Base-by-base conservation (phyloP, 2,329 filamentous ascomycete species). In the Diaporthe capsici region DNA sequence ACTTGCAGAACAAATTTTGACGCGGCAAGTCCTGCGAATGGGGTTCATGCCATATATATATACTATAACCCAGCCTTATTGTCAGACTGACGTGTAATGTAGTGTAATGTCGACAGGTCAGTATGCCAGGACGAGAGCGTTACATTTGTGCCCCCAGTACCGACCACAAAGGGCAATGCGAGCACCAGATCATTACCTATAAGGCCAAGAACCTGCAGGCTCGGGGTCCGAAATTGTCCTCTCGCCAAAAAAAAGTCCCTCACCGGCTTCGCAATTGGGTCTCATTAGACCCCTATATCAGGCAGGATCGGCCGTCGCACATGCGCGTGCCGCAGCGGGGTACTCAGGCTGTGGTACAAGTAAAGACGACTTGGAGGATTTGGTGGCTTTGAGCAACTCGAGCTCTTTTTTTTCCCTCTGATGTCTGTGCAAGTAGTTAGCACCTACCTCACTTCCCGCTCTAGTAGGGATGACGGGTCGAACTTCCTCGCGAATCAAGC, bases 201-300 rank as follows among this genome's bases (percentile, higher is more conserved):
- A 3, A 9, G 63, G 63, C 63, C 63, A 68, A 37, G 47, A 10
- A 25, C 5, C 47, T 65, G 61, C 61, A 65, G 61, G 61, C 61
- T 39, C 49, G 31, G 31, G n/a, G 34, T 15, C 65, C 31, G 65
- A 70, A 20, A 20, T 53, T 55, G n/a, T 8, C n/a, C 4, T 37
- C 22, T 28, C 4, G 13, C 28, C 31, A 9, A 39, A 55, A 55
- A 55, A 42, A 55, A 42, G 39, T 70, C 51, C 49, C 47, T 42
- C 34, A 70, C 28, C 49, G 25, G 22, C n/a, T 20, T 42, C 15
- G 49, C n/a, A 51, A 67, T 67, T 67, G 63, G 63, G 31, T 22
- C 65, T 70, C 34, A 7, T 42, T 10, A 42, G 31, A 10, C 49
- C 47, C 31, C 65, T 42, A 55, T 22, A 28, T 22, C n/a, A 39